Evolutionary conservation across 2,329 filamentous ascomycete genomes (phyloP), one percentile per base, ranked within the genome.

Genomic region (Didymella lethalis): DNA sequence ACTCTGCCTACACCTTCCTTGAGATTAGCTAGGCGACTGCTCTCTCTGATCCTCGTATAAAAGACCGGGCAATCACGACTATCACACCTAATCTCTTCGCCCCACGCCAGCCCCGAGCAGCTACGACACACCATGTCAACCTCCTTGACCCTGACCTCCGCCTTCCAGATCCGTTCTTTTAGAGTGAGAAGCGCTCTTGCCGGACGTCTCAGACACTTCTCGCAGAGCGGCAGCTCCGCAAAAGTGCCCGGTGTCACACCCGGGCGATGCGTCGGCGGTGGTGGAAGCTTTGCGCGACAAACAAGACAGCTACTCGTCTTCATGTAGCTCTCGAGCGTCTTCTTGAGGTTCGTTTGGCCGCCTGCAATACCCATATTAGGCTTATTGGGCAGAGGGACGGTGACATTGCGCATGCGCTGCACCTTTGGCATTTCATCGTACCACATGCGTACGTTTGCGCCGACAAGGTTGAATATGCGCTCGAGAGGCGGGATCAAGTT

Each of bases 361-460:
- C 74, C 71, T 46, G 71, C 53, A 34, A 58, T 28, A 3, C 59
- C 54, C 29, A 58, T 63, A 29, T 53, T 58, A 29, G 64, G 62
- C 25, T 65, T 57, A 8, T 51, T 52, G 18, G 48, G 36, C 6
- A 70, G 11, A 2, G 69, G 70, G 62, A 71, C 65, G 2, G 66
- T 82, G n/a, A 91, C 78, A 54, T 85, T 86, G 28, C 89, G 85
- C 45, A 94, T 86, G 8, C 90, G 88, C 71, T 93, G 90, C 20
- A 95, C 83, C 75, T 96, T 97, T 45, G 94, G 94, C 92, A 98
- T 96, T 77, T 97, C 93, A 63, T 97, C 92, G 71, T 93, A 98
- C 95, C 95, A 99, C 59, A 87, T 85, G 18, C 91, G 82, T 0
- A 98, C 91, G 73, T 95, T 96, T 31, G 93, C 95, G 7, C 95